Percentiles rank a stretch among this genome's conserved stretches.
Conservation (phyloP, 345 rosid genomes). For the Barbarea vulgaris region DNA sequence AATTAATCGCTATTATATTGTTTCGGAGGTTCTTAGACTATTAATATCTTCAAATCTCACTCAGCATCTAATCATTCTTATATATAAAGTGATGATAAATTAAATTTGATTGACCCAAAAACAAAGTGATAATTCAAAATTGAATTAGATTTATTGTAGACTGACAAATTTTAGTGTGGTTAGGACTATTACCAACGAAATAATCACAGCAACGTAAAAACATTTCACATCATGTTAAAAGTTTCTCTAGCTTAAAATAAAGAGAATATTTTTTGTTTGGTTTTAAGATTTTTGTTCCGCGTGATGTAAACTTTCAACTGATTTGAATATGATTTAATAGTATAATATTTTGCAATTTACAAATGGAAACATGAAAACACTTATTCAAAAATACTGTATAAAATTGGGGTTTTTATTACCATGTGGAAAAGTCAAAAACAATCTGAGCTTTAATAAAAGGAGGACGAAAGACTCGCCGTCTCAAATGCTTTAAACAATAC, state of each 20-base stretch:
- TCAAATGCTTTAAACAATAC: not conserved
- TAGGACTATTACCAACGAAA: not conserved
- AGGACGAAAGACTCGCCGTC: slow-evolving; percentile 16
- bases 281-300: too few relatives aligned
- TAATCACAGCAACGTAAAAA: not conserved
- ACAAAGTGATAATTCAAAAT: too few relatives aligned
- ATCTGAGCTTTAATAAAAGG: not conserved
- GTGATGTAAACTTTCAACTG: not conserved
- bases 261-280: too few relatives aligned
- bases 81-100: not conserved
- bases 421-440: slow-evolving; percentile 23
- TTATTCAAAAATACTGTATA: not conserved
- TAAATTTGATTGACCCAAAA: not conserved
- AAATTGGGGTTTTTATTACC: not conserved
- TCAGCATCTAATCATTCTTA: not conserved
- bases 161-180: not conserved
- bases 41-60: not conserved
- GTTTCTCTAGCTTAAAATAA: too few relatives aligned
- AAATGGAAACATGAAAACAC: not conserved
- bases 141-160: too few relatives aligned
- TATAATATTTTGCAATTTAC: not conserved
- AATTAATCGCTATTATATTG: not conserved
- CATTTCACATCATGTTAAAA: too few relatives aligned
- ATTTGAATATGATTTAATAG: too few relatives aligned
- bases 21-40: not conserved